A percentile compares a stretch with the other conserved stretches of the same genome.
Conservation (phyloP, 805 yeast genomes). For the Yarrowia deformans region DNA sequence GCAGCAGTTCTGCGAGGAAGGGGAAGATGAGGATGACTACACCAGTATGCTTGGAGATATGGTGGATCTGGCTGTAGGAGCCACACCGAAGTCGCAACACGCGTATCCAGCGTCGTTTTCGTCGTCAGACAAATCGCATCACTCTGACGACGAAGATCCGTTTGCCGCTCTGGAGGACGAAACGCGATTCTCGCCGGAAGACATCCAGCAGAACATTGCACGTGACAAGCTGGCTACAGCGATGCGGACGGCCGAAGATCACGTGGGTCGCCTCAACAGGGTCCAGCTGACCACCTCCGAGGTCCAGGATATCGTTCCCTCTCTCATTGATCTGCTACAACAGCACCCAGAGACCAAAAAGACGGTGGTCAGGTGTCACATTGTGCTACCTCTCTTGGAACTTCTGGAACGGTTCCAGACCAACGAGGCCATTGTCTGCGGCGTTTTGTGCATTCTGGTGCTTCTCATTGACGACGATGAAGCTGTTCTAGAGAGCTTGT, state of each 20-base stretch:
- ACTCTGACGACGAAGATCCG: constrained; percentile 41
- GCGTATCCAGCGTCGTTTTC: constrained; percentile 26
- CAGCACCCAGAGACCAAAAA: constrained; percentile 41
- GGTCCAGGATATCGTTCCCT: constrained; percentile 19
- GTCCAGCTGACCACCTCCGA: constrained; percentile 12
- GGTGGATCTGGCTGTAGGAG: constrained; percentile 31
- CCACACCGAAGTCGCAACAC: constrained; percentile 22
- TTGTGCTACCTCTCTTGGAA: constrained; percentile 45
- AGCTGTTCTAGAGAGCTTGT: constrained; percentile 43
- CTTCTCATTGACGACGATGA: constrained; percentile 33
- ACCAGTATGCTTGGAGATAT: constrained; percentile 41
- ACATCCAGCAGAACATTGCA: constrained; percentile 41
- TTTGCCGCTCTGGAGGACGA: constrained; percentile 41
- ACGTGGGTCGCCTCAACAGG: constrained; percentile 20
- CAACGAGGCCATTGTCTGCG: constrained; percentile 27
- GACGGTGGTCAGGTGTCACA: constrained; percentile 43
- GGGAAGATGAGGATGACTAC: constrained; percentile 44
- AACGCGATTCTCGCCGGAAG: constrained; percentile 43
- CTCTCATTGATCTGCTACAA: not conserved
- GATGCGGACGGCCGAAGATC: constrained; percentile 12
- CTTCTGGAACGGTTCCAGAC: constrained; percentile 41
- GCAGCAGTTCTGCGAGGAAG: constrained; percentile 38
- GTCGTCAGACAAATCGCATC: constrained; percentile 27
- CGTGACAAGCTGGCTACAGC: constrained; percentile 41
- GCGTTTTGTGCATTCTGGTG: constrained; percentile 18